Base-by-base conservation (phyloP, 176 grass and related monocot genomes). In the Elymus sibiricus region DNA sequence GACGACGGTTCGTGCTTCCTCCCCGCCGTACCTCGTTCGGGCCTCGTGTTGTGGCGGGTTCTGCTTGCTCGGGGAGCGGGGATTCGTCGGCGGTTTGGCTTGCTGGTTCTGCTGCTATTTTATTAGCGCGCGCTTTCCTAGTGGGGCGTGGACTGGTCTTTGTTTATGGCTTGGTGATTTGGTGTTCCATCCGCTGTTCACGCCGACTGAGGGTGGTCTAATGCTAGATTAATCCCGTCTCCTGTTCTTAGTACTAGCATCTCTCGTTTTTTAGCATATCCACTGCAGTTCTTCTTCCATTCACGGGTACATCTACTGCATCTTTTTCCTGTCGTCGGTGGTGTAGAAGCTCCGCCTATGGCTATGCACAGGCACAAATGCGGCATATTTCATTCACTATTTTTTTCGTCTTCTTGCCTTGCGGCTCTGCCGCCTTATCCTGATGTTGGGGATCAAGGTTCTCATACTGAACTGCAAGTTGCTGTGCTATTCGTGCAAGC, bases 1-100 rank as follows among this genome's bases (percentile, higher is more conserved):
- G 88, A 90, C 22, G 88, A 90, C 39, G 88, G 88, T 90, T 25
- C 28, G 88, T 86, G 24, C 11, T 26, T 32, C 22, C 25, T 26
- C 42, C 71, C 12, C 24, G 6, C 42, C 42, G 38, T 11, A 0
- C 56, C 19, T 14, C 25, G 49, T 34, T 0, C 74, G 74, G 70
- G 2, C 70, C 43, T 46, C 40, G 12, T 24, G 13, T 47, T 5
- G 65, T 38, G 70, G 39, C 70, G 56, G 76, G 42, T 8, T 51
- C 55, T 58, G 19, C 46, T 47, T 51, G 28, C 81, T 74, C 15
- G 22, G 46, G 38, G 6, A 6, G 44, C 43, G 9, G 7, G 72
- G 72, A 32, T 76, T 55, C 73, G 72, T 26, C 25, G 68, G 46
- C 11, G 27, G 27, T 11, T 32, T 60, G 25, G 53, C 51, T 14